These are phyloP conservation scores for Pseudocercospora ulei DNA, from an alignment of 2,329 filamentous ascomycete genomes.

Conservation along the genomic window DNA sequence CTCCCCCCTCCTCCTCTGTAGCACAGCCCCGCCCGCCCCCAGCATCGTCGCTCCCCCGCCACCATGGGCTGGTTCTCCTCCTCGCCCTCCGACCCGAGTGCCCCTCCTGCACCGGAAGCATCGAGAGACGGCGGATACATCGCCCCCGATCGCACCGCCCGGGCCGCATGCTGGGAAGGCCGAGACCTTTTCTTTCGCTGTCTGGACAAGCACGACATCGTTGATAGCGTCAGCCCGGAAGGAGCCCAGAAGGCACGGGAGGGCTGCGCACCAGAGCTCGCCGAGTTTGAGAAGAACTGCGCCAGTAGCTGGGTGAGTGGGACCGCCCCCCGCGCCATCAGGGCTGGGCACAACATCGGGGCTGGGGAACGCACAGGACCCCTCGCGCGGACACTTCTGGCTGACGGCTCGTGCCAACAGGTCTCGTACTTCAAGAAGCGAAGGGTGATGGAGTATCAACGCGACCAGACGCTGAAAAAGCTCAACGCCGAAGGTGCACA, in stretches of 20 bases:
- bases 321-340: not conserved
- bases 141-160: conserved; percentile 75
- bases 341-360: not conserved
- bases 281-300: conserved; percentile 72
- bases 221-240: conserved; percentile 55
- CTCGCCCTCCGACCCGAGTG: conserved; percentile 26
- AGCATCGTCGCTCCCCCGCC: too few relatives aligned
- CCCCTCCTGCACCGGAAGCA: conserved; percentile 27
- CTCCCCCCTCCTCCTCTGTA: not conserved
- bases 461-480: conserved; percentile 65
- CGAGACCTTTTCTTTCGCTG: conserved; percentile 83
- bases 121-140: conserved; percentile 53
- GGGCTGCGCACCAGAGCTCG: conserved; percentile 50
- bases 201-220: conserved; percentile 68
- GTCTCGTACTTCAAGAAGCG: conserved; percentile 98
- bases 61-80: conserved; percentile 35
- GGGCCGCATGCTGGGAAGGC: conserved; percentile 77
- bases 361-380: not conserved
- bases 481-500: conserved; percentile 46
- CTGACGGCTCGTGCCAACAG: conserved; percentile 38
- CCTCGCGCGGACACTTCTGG: too few relatives aligned
- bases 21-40: too few relatives aligned
- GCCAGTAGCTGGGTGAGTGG: conserved; percentile 75
- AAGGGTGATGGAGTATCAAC: conserved; percentile 82
- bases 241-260: conserved; percentile 46